Base-by-base conservation (phyloP, 1,284 basidiomycete genomes). In the Apiotrichum akiyoshidainum region DNA sequence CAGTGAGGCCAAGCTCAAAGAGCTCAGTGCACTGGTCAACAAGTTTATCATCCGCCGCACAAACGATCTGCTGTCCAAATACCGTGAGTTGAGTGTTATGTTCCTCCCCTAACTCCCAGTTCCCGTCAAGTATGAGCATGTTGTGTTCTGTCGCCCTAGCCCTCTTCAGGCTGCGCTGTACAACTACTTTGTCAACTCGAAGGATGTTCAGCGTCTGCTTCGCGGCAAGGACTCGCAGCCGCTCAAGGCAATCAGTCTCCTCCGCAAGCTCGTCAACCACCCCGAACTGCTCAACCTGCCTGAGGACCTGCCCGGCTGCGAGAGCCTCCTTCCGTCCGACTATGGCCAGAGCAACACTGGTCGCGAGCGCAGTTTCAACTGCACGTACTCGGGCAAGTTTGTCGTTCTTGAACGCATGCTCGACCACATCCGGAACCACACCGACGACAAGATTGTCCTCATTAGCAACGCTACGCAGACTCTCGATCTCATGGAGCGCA, bases 391-490 rank as follows among this genome's bases (percentile, higher is more conserved):
- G 52, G 93, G 93, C 46, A 97, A 97, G 78, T 97, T 99, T 76
- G 69, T 93, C 39, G 94, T 99, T 4, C 81, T 99, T 16, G 94
- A 97, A 70, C 84, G 93, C 67, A 95, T 97, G 78, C 80, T 97
- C 48, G 86, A 91, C 68, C 87, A 88, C 54, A 87, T 95, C 64
- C 65, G 68, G 58, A 87, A 85, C 13, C 84, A 89, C 64, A 93
- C 90, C 19, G 88, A 84, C 61, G 95, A 99, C 82, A 99, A 99
- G 82, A 98, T 99, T 62, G 95, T 99, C 9, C 81, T 99, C 45
- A 98, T 99, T 75, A 94, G 90, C 73, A 99, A 99, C 77, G 98
- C 96, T 68, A 99, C 96, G 1, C 92, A 96, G 75, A 99, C 96
- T 0, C 83, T 99, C 11, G 95, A 99, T 75, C 78, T 98, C 14